Evolutionary conservation across 2,329 filamentous ascomycete genomes (phyloP).

Genomic region (Colletotrichum sp.): DNA sequence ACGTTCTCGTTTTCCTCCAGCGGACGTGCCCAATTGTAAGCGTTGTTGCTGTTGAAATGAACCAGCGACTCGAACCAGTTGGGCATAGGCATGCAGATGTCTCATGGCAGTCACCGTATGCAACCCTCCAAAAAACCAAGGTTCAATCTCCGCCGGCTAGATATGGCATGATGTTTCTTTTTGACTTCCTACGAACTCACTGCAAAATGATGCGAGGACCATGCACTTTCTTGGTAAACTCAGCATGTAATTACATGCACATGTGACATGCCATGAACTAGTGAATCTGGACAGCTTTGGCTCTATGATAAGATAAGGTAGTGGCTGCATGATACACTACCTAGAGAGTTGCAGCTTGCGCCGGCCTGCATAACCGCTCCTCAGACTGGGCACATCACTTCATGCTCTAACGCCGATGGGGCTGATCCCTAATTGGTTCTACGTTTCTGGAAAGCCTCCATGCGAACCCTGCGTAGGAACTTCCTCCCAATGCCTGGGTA

Average conservation of each 20-base stretch:
- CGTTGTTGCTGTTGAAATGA: background rate
- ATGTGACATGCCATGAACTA: background rate
- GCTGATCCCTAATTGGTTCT: background rate
- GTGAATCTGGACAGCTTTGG: background rate
- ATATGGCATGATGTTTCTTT: background rate
- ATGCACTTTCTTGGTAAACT: background rate
- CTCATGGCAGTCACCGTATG: background rate
- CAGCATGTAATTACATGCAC: background rate
- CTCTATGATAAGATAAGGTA: background rate
- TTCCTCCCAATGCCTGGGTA: background rate
- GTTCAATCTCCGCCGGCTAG: background rate
- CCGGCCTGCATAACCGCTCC: background rate
- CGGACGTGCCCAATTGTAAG: background rate
- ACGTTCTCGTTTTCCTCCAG: background rate
- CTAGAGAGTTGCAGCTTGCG: background rate
- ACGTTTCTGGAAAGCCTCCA: background rate
- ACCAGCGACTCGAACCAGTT: background rate
- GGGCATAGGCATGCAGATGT: background rate
- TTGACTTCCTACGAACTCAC: background rate
- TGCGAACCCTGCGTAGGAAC: background rate
- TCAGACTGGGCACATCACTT: background rate
- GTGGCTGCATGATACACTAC: background rate
- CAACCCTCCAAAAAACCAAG: background rate
- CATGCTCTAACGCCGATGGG: background rate
- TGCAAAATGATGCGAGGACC: background rate